phyloP scores from a whole-genome alignment of 2,329 filamentous ascomycete species.

The Nothophaeocryptopus gaeumannii region DNA sequence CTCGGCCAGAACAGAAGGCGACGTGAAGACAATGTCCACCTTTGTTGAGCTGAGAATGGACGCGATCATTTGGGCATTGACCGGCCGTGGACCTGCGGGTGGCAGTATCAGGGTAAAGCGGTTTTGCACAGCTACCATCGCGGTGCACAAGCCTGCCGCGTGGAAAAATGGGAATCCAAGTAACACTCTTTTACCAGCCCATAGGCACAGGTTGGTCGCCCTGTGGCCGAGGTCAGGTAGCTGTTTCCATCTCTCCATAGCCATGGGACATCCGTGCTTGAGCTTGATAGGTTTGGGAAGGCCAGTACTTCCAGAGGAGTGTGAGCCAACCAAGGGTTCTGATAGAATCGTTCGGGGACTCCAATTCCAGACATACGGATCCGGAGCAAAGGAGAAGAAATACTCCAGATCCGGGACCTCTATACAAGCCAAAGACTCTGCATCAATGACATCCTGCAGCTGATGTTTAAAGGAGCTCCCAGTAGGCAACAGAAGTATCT shows the following conservation, averaged over 20 bases:
- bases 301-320: slow-evolving; percentile 18
- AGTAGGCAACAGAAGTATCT: slow-evolving; percentile 10
- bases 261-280: slow-evolving; percentile 13
- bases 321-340: slow-evolving; percentile 16
- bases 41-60: slow-evolving; percentile 11
- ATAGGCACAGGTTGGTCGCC: slow-evolving; percentile 8
- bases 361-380: slow-evolving; percentile 14
- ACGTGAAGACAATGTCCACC: slow-evolving; percentile 3
- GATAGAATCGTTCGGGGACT: slow-evolving; percentile 8
- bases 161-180: slow-evolving; percentile 16
- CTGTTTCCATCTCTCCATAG: slow-evolving; percentile 16
- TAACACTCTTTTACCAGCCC: slow-evolving; percentile 7
- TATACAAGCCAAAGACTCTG: slow-evolving; percentile 8
- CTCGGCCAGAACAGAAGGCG: slow-evolving; percentile 14
- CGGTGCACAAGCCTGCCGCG: slow-evolving; percentile 12
- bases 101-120: slow-evolving; percentile 8
- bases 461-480: slow-evolving; percentile 2
- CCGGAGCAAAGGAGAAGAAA: slow-evolving; percentile 9
- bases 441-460: slow-evolving; percentile 12
- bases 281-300: slow-evolving; percentile 17
- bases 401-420: slow-evolving; percentile 17
- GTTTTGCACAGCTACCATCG: slow-evolving; percentile 10
- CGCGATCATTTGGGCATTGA: slow-evolving; percentile 9
- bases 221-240: slow-evolving; percentile 6
- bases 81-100: neutral